Evolutionary conservation across 2,329 filamentous ascomycete genomes (phyloP).

Genomic region (Fusarium transvaalense): DNA sequence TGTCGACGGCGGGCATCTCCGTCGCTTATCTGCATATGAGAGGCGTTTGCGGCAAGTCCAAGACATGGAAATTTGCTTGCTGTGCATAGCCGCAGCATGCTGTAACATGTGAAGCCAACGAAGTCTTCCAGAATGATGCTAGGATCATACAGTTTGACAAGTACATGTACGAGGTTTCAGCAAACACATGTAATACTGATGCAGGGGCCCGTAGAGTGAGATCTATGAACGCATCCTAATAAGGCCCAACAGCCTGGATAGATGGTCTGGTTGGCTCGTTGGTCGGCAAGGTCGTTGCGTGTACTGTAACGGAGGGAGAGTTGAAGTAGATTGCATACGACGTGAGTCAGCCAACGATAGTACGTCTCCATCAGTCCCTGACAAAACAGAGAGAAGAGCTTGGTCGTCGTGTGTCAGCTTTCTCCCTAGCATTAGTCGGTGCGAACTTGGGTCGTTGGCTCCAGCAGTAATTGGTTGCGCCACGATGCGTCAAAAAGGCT

Average conservation of each 20-base stretch:
- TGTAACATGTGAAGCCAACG: slow-evolving; percentile 26
- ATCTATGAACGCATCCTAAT: slow-evolving; percentile 18
- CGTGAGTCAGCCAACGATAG: slow-evolving; percentile 11
- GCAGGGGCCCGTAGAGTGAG: slow-evolving; percentile 29
- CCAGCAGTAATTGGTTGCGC: slow-evolving; percentile 8
- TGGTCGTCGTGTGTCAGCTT: slow-evolving; percentile 35
- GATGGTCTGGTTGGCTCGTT: slow-evolving; percentile 11
- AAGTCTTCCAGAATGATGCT: slow-evolving; percentile 44
- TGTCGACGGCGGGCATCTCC: slow-evolving; percentile 40
- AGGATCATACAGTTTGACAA: slow-evolving; percentile 16
- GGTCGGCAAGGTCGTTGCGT: neutral
- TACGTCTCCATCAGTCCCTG: slow-evolving; percentile 8
- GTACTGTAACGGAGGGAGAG: neutral
- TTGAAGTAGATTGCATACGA: neutral
- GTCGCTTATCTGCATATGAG: slow-evolving; percentile 47
- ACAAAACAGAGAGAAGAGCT: slow-evolving; percentile 7
- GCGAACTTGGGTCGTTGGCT: slow-evolving; percentile 15
- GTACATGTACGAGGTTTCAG: slow-evolving; percentile 4
- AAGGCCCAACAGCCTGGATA: slow-evolving; percentile 20
- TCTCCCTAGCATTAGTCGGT: neutral
- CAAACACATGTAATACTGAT: slow-evolving; percentile 18
- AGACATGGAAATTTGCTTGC: slow-evolving; percentile 4
- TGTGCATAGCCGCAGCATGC: neutral
- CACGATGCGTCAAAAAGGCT: slow-evolving; percentile 26
- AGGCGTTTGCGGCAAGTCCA: slow-evolving; percentile 18